Evolutionary conservation across 2,329 filamentous ascomycete species (phyloP).

Genomic region (Aspergillus sp.): DNA sequence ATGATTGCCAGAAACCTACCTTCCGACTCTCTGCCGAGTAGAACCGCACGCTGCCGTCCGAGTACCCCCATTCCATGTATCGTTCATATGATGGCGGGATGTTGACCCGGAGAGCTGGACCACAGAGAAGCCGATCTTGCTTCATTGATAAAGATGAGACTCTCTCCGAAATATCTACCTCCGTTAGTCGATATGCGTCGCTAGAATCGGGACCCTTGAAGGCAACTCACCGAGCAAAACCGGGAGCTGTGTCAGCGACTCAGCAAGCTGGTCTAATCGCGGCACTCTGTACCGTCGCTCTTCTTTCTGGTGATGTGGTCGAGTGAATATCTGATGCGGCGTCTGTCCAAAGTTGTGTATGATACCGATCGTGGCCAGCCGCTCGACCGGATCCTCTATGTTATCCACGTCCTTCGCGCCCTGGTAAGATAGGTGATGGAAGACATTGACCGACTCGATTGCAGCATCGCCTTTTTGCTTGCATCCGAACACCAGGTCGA

Average conservation of each 20-base stretch:
- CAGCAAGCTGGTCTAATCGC: constrained; percentile 67
- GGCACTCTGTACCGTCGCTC: constrained; percentile 54
- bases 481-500: constrained; percentile 86
- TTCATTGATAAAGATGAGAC: constrained; percentile 71
- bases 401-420: constrained; percentile 87
- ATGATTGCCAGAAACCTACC: constrained; percentile 27
- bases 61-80: constrained; percentile 92
- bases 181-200: constrained; percentile 2
- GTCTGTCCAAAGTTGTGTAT: constrained; percentile 99
- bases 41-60: constrained; percentile 86
- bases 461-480: constrained; percentile 92
- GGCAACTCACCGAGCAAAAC: constrained; percentile 55
- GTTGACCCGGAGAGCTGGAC: constrained; percentile 75
- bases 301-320: constrained; percentile 69
- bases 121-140: constrained; percentile 72
- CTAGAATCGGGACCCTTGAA: constrained; percentile 1
- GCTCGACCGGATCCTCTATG: constrained; percentile 79
- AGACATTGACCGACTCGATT: constrained; percentile 85
- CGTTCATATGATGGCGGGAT: constrained; percentile 80
- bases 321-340: constrained; percentile 84
- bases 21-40: constrained; percentile 76
- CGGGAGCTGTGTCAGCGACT: constrained; percentile 66
- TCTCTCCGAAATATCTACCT: constrained; percentile 58
- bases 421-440: constrained; percentile 90
- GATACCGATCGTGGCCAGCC: constrained; percentile 81